Base-by-base conservation (phyloP, 2,329 filamentous ascomycete genomes). In the Penicillium sp. region DNA sequence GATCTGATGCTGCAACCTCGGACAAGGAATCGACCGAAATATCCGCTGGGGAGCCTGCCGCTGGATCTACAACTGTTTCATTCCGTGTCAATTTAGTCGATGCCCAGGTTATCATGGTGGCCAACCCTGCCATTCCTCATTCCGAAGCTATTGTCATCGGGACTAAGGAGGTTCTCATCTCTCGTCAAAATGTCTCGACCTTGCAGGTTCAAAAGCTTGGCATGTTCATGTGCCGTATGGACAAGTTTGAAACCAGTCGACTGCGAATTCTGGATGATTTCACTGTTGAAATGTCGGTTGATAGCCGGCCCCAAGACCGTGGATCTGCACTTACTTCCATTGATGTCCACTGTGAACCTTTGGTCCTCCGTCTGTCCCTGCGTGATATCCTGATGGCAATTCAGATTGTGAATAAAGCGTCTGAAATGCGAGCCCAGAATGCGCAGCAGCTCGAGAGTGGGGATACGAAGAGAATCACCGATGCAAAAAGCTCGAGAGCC, bases 141-240 rank as follows among this genome's bases (percentile, higher is more conserved):
- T 97, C 94, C 0, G 95, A 99, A 71, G 94, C 94, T 2, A 95
- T 99, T 64, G 95, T 99, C 0, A 81, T 99, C 23, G 90, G 92
- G 47, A 96, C 92, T 2, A 96, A 97, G 70, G 92, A 99, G 71
- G 86, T 97, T 12, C 81, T 97, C 2, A 82, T 97, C 11, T 96
- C 93, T 2, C 89, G 96, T 66, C 95, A 99, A 72, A 91, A 97
- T 76, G 90, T 93, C 8, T 83, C 95, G 64, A 97, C 94, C 1
- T 83, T 99, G 69, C 93, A 99, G 69, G 86, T 99, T 2, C 92
- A 91, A 7, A 88, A 97, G 68, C 85, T 97, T 51, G 94, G 94
- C 64, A 99, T 99, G 94, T 99, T 97, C 72, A 75, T 99, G 29
- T 99, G 95, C 70, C 89, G 94, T 12, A 99, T 99, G 94, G 95